These are phyloP conservation scores for Hypsizygus ulmarius DNA, from an alignment of 1,284 basidiomycete species.

Conservation along the genomic window DNA sequence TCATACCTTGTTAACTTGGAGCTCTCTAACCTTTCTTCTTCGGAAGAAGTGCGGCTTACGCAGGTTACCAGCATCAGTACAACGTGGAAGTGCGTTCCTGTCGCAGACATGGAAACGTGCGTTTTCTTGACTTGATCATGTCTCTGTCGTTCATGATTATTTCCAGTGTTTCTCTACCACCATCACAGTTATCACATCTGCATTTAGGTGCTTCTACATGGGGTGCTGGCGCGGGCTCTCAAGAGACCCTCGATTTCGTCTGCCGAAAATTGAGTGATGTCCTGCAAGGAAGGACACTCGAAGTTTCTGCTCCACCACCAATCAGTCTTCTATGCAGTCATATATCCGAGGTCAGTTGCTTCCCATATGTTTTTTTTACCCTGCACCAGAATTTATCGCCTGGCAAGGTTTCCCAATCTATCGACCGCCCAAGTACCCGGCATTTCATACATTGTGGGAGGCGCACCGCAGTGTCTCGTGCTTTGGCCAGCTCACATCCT, in stretches of 20 bases:
- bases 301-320: constrained; percentile 49
- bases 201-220: constrained; percentile 43
- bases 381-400: neutral
- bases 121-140: constrained; percentile 24
- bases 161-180: constrained; percentile 42
- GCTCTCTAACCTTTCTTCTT: constrained; percentile 48
- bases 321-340: constrained; percentile 53
- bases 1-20: constrained; percentile 59
- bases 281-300: constrained; percentile 46
- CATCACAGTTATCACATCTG: constrained; percentile 50
- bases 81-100: constrained; percentile 51
- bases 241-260: constrained; percentile 51
- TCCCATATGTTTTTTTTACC: constrained; percentile 7
- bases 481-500: constrained; percentile 48
- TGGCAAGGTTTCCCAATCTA: constrained; percentile 16
- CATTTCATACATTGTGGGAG: constrained; percentile 52
- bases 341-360: constrained; percentile 42
- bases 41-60: constrained; percentile 44
- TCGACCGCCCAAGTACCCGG: constrained; percentile 31
- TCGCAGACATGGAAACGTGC: constrained; percentile 39
- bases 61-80: constrained; percentile 65
- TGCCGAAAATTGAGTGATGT: constrained; percentile 48
- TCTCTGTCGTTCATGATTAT: constrained; percentile 9
- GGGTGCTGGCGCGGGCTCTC: constrained; percentile 35
- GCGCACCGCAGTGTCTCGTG: constrained; percentile 40